Evolutionary conservation across 805 yeast species (phyloP).

Genomic region (Hyphopichia homilentoma): DNA sequence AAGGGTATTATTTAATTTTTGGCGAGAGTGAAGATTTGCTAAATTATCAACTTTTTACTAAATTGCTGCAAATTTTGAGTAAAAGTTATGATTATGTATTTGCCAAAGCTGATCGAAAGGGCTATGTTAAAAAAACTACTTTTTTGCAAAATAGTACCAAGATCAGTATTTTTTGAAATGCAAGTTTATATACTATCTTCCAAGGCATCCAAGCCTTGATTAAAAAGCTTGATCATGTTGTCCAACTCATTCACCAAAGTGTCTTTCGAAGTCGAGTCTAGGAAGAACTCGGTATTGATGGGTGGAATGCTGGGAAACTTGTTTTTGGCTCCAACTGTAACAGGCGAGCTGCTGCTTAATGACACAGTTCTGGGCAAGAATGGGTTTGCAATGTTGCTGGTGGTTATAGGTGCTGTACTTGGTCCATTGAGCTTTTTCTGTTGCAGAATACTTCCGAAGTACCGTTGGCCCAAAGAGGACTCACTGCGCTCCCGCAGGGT

Average conservation of each 20-base stretch:
- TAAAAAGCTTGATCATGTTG: conserved; percentile 32
- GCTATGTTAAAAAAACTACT: no score
- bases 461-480: conserved; percentile 6
- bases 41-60: no score
- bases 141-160: no score
- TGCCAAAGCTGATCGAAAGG: no score
- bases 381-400: conserved; percentile 3
- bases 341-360: conserved; percentile 6
- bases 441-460: conserved; percentile 5
- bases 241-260: conserved; percentile 36
- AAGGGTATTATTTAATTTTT: no score
- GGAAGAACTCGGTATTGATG: conserved; percentile 33
- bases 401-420: conserved; percentile 2
- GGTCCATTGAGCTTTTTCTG: conserved; percentile 8
- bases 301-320: conserved; percentile 36
- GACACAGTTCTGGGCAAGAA: conserved; percentile 11
- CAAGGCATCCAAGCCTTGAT: conserved; percentile 38
- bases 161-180: no score
- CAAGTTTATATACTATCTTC: conserved; percentile 22
- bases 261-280: conserved; percentile 33
- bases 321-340: not conserved
- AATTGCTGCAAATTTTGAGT: no score
- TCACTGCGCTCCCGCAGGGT: conserved; percentile 12
- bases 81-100: no score
- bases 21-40: no score